Base-by-base conservation (phyloP, 805 yeast species). In the Candida coquimbonensis region DNA sequence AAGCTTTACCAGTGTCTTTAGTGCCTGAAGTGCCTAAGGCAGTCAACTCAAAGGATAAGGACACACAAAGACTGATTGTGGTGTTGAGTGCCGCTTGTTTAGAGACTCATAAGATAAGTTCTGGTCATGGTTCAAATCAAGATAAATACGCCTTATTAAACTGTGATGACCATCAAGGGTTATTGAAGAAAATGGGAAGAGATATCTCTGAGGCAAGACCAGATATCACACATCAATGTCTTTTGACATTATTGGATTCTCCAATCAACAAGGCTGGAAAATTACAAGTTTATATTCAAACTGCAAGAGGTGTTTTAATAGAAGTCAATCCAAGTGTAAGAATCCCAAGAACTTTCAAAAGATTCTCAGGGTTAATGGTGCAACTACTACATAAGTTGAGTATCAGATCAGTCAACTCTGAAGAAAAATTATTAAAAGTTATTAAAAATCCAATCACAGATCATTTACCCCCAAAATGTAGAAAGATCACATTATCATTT, bases 151-250 rank as follows among this genome's bases (percentile, higher is more conserved):
- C 96, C 0, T 69, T 93, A 49, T 74, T 93, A 60, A 93, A 93
- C 70, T 93, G 99, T 73, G 99, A 93, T 65, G 99, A 93, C 64
- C 99, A 93, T 65, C 99, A 93, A 69, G 97, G 97, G 14, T 72
- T 91, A 43, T 72, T 93, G 58, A 84, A 91, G 65, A 91, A 89
- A 63, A 88, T 91, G 95, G 96, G 95, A 44, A 80, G 98, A 62
- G 98, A 93, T 62, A 91, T 93, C 52, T 87, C 96, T 41, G 99
- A 93, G 62, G 98, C 97, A 8, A 81, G 99, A 66, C 99, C 99
- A n/a, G 99, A 93, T 65, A 93, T 93, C 59, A 93, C 99, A 38
- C 99, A 93, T 64, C 99, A 91, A 68, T 93, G 99, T 73, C 77
- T 93, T 37, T 74, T 93, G 66, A 91, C 99, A 4, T 73, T 93